phyloP scores from a whole-genome alignment of 441 rosid genomes.

The Manihot esculenta region DNA sequence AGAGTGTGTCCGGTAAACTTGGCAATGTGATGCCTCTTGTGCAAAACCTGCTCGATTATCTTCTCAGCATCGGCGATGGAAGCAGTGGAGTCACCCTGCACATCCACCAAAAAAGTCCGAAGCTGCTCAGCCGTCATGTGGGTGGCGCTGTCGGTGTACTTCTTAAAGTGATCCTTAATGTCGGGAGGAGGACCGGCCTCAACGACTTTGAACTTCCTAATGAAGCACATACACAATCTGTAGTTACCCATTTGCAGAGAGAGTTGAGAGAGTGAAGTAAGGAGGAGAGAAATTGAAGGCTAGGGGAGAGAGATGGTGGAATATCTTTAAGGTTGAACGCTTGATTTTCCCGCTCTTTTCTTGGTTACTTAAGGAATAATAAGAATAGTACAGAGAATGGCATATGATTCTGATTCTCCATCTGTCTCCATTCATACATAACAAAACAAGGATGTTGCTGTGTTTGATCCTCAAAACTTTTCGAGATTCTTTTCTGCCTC shows the following conservation, averaged over 20 bases:
- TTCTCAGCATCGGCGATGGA: conserved; percentile 59
- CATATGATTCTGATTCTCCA: too few species aligned
- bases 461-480: too few species aligned
- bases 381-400: too few species aligned
- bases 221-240: conserved; percentile 72
- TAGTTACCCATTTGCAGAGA: conserved; percentile 51
- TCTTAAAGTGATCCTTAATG: conserved; percentile 49
- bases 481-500: too few species aligned
- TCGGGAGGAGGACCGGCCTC: conserved; percentile 59
- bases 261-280: neutral
- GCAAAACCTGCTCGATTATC: conserved; percentile 50
- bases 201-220: conserved; percentile 49
- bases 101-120: conserved; percentile 53
- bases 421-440: too few species aligned
- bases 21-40: conserved; percentile 30
- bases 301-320: too few species aligned
- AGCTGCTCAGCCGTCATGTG: conserved; percentile 61
- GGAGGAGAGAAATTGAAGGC: too few species aligned
- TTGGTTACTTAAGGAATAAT: too few species aligned
- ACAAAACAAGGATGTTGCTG: too few species aligned
- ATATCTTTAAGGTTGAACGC: too few species aligned
- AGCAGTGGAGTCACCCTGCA: conserved; percentile 47
- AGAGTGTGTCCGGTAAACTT: conserved; percentile 51
- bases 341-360: too few species aligned
- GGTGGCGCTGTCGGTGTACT: conserved; percentile 50